A percentile compares a stretch with the other conserved stretches of the same genome.
Evolutionary conservation across 139 green algal species (phyloP).

Genomic region (Chlamydomonas incerta): DNA sequence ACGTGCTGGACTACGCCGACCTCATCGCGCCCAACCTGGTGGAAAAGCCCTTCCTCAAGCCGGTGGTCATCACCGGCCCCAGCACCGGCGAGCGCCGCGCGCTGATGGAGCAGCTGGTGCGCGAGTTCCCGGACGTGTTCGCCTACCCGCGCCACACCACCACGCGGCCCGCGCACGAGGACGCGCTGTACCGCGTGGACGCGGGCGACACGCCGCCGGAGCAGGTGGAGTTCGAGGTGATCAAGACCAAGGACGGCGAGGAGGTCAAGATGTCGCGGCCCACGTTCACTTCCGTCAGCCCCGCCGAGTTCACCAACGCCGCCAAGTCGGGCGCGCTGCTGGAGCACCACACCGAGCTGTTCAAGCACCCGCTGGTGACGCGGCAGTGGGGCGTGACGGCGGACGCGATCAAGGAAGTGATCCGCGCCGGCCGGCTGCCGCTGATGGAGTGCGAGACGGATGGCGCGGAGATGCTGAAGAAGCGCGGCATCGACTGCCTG

Average conservation of each 20-base stretch:
- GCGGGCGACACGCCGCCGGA: not conserved
- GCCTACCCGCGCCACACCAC: slow-evolving; percentile 65
- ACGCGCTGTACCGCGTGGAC: slow-evolving; percentile 25
- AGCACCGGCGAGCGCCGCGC: slow-evolving; percentile 45
- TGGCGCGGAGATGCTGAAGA: slow-evolving; percentile 53
- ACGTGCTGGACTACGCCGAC: slow-evolving; percentile 88
- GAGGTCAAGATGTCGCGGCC: slow-evolving; percentile 27
- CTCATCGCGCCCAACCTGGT: slow-evolving; percentile 83
- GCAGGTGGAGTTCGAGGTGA: slow-evolving; percentile 28
- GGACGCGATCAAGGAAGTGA: slow-evolving; percentile 56
- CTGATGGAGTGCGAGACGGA: slow-evolving; percentile 73
- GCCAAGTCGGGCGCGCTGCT: slow-evolving; percentile 47
- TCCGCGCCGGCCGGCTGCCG: slow-evolving; percentile 65
- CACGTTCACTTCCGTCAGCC: slow-evolving; percentile 5
- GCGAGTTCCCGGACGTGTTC: slow-evolving; percentile 86
- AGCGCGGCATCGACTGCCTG: slow-evolving; percentile 70
- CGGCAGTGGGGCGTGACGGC: slow-evolving; percentile 56
- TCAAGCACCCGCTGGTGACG: slow-evolving; percentile 57
- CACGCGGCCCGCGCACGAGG: slow-evolving; percentile 51
- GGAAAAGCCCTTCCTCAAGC: slow-evolving; percentile 83
- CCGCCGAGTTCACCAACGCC: slow-evolving; percentile 49
- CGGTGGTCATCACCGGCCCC: slow-evolving; percentile 54
- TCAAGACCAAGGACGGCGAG: slow-evolving; percentile 39
- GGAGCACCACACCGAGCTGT: slow-evolving; percentile 65
- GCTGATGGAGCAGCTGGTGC: slow-evolving; percentile 70